Base-by-base conservation (phyloP, 1,284 basidiomycete genomes). In the Austropuccinia psidii region DNA sequence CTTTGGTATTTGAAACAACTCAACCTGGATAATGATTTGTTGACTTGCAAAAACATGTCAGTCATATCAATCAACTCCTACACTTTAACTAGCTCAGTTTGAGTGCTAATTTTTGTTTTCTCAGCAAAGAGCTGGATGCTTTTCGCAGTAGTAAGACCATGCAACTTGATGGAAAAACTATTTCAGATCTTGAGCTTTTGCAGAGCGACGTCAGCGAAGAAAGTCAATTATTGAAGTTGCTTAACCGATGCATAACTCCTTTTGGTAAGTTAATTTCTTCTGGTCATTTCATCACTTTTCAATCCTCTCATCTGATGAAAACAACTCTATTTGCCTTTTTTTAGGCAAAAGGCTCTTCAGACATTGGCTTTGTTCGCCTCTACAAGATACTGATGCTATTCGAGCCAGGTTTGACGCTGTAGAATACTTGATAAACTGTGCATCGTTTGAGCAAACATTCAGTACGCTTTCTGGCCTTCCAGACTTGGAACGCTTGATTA, bases 361-460 rank as follows among this genome's bases (percentile, higher is more conserved):
- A 57, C 89, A 94, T 75, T 97, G 93, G 94, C 83, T 97, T 8
- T 94, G 91, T 75, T 88, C 89, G 84, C 94, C 94, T 15, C 82
- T 98, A 75, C 86, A 88, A 49, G 86, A 90, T 52, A 86, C 87
- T 31, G 80, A 85, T 17, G 90, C 90, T 47, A 97, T 98, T 81
- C 93, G 93, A 78, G 88, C 90, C 62, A 85, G 92, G 90, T 90
- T 94, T 19, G 93, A 97, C 79, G 93, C 93, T 5, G 91, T 98
- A 0, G 85, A 95, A 77, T 92, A 93, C 79, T 84, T 98, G 52
- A 87, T 97, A 79, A 83, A 86, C 37, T 86, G 92, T 76, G 86
- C 86, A 0, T 85, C 84, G 0, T 94, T 93, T 79, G 88, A 90
- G 77, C 83, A 84, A 2, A 85, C 87, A 0, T 97, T 96, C 80